Evolutionary conservation across 345 rosid species (phyloP), one percentile per base, ranked within the genome.

Genomic region (Aurinia saxatilis): DNA sequence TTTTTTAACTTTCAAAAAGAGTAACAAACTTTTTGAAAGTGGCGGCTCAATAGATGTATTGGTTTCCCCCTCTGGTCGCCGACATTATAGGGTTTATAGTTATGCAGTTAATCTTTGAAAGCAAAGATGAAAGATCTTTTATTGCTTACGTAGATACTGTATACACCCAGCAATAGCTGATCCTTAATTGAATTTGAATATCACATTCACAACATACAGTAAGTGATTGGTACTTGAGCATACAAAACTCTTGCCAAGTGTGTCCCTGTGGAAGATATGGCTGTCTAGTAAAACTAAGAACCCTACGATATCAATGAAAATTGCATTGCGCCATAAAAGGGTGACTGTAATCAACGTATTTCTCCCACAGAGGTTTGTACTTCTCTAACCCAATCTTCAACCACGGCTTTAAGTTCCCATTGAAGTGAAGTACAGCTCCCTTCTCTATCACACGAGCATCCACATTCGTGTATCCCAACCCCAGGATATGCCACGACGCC

Each of bases 381-480:
- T 85, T 89, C 71, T 92, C 98, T 73, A 89, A 75, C 57, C 96
- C 98, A 40, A 92, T 87, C 79, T 92, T 92, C 91, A 92, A 56
- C 98, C 98, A 92, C 2, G 98, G 98, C 70, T 92, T 92, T 17
- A 87, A 79, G 75, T 92, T 89, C 33, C 97, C 98, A 21, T 88
- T 92, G 78, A 81, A 92, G 80, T 88, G 96, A 60, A 92, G 82
- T 55, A 89, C 98, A 11, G 96, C 98, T 7, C 96, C 98, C 53
- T 75, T 85, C 67, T 89, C 89, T 56, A 92, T 87, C 82, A 83
- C 37, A 45, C 81, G 87, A 42, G 81, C 71, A 64, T 89, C 95
- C 9, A 92, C 91, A 53, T 78, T 85, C 13, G 95, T 81, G 71
- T 91, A 91, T 38, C 98, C 98, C 60, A 91, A 77, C 64, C 98